Base-by-base conservation (phyloP, 768 basidiomycete species). In the Pulveroboletus sp. region DNA sequence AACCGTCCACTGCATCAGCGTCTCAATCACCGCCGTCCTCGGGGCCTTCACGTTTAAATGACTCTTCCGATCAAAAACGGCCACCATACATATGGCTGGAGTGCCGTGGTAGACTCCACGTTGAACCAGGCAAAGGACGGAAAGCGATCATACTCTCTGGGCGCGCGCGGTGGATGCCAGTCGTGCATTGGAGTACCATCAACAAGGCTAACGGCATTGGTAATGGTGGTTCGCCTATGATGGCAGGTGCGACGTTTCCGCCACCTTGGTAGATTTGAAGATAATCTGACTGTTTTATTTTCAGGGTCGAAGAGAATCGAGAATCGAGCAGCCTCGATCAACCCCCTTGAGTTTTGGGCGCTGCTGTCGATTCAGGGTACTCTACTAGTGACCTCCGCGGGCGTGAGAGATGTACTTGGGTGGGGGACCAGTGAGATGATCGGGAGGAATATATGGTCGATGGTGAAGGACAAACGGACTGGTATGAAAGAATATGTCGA, bases 121-220 rank as follows among this genome's bases (percentile, higher is more conserved):
- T 89, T 48, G 95, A 99, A 71, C 86, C 92, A 0, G 92, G 93
- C 2, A 97, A 97, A 63, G 93, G 93, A 1, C 75, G 93, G 31
- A 96, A 98, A 69, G 91, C 93, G 2, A 92, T 99, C 61, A 82
- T 99, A 30, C 75, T 99, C n/a, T 82, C 80, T 48, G 94, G 87
- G 1, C 76, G 95, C 9, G 80, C 85, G 26, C 71, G 85, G 38
- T 76, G 76, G 59, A 85, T 89, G 76, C 80, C 82, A 8, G 63
- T 57, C 2, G 65, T 92, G 20, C 66, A 63, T 5, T 93, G 90
- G 90, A 72, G 70, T 4, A 71, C 73, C 31, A 68, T 93, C 24
- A 65, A 71, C 2, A 62, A 65, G 24, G 76, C 75, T 3, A 83
- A 83, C 19, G 84, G 51, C 16, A 5, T 62, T 23, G 34, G 44